Evolutionary conservation across 208 protist genomes (phyloP).

Genomic region (Vickermania ingenoplastis): DNA sequence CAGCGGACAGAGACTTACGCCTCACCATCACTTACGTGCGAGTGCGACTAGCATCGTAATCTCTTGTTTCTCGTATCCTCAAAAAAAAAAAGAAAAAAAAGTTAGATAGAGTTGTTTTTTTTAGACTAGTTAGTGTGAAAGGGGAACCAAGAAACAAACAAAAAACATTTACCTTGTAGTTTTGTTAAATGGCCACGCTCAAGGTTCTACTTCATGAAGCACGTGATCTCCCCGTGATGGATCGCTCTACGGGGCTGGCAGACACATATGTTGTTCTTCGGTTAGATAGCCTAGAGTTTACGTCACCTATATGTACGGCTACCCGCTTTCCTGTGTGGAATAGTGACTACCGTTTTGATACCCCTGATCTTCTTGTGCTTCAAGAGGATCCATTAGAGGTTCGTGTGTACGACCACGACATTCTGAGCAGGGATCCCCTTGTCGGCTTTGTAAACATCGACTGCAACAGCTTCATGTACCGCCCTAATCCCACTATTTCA

Average conservation of each 20-base stretch:
- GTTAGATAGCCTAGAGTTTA: slow-evolving; percentile 66
- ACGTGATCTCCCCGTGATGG: slow-evolving; percentile 89
- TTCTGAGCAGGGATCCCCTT: slow-evolving; percentile 91
- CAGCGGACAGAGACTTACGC: no score
- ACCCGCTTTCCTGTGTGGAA: slow-evolving; percentile 82
- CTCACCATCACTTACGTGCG: no score
- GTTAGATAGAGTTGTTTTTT: no score
- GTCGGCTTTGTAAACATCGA: slow-evolving; percentile 92
- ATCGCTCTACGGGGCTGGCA: slow-evolving; percentile 70
- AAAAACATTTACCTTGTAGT: no score
- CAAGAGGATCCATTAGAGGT: slow-evolving; percentile 93
- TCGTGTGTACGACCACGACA: slow-evolving; percentile 94
- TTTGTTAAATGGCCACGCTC: slow-evolving; percentile 84
- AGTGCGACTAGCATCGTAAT: no score
- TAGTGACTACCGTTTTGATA: slow-evolving; percentile 72
- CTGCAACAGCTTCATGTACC: slow-evolving; percentile 83
- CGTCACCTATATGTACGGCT: slow-evolving; percentile 59
- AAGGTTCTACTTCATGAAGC: slow-evolving; percentile 86
- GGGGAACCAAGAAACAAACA: no score
- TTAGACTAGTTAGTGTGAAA: no score
- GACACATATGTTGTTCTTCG: slow-evolving; percentile 86
- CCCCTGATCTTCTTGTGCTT: slow-evolving; percentile 74
- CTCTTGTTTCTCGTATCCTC: no score
- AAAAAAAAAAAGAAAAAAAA: no score
- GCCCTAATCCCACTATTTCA: slow-evolving; percentile 40